Conservation (phyloP, 805 yeast genomes). For the Alloascoidea africana region DNA sequence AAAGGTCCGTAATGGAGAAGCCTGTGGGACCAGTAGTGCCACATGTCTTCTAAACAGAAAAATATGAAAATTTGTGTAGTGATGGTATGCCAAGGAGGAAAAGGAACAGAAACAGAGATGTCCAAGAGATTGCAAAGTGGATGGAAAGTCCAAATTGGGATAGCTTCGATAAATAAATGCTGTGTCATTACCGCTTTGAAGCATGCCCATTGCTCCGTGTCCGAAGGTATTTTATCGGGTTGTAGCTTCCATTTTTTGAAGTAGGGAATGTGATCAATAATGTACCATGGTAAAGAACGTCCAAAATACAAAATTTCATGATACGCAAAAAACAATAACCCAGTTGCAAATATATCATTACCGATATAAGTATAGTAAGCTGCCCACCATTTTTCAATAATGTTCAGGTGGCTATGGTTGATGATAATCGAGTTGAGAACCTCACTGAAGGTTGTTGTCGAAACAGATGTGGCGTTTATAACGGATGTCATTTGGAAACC, state of each 20-base stretch:
- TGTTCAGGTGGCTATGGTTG: constrained; percentile 28
- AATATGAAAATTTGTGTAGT: constrained; percentile 55
- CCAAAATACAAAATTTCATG: constrained; percentile 90
- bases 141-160: constrained; percentile 96
- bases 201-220: constrained; percentile 87
- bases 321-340: constrained; percentile 61
- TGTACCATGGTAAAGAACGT: constrained; percentile 84
- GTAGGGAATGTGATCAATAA: constrained; percentile 73
- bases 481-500: too few relatives aligned
- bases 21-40: constrained; percentile 97
- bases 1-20: constrained; percentile 77
- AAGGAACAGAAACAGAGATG: constrained; percentile 67
- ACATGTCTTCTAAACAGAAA: constrained; percentile 79
- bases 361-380: constrained; percentile 72
- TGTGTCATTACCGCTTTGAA: constrained; percentile 69
- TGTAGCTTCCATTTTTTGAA: constrained; percentile 84
- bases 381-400: constrained; percentile 72
- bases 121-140: constrained; percentile 77
- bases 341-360: constrained; percentile 88
- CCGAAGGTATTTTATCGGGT: constrained; percentile 66
- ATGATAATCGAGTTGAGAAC: constrained; percentile 3
- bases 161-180: constrained; percentile 85
- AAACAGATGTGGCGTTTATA: not conserved
- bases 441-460: constrained; percentile 4
- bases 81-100: constrained; percentile 54